Percentiles rank a stretch among this genome's conserved stretches.
These are phyloP conservation scores for Populus nigra DNA, from an alignment of 345 rosid species.

Conservation along the genomic window DNA sequence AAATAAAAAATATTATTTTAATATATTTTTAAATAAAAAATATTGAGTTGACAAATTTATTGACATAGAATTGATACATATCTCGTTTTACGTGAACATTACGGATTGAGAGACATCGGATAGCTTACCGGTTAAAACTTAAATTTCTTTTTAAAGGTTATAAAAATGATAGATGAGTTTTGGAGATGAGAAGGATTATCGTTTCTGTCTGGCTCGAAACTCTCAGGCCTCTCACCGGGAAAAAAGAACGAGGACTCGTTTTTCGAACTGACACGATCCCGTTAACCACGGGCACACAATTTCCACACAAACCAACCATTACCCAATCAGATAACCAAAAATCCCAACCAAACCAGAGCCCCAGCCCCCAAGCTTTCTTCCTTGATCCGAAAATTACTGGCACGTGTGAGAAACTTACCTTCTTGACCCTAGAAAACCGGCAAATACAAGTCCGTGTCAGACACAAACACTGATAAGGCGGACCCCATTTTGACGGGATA, in stretches of 20 bases:
- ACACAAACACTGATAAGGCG: background rate
- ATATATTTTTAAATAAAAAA: too few species aligned
- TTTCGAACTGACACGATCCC: background rate
- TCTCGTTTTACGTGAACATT: too few species aligned
- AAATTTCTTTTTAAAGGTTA: too few species aligned
- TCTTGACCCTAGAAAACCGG: background rate
- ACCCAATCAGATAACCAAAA: background rate
- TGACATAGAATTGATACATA: too few species aligned
- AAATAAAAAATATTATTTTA: too few species aligned
- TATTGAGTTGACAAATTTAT: too few species aligned
- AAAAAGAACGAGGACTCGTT: background rate
- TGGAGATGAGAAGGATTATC: background rate
- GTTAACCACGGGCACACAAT: background rate
- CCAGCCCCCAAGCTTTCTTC: background rate
- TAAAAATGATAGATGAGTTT: background rate
- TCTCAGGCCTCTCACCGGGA: background rate
- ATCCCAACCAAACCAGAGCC: background rate
- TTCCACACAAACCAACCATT: background rate
- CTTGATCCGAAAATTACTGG: background rate
- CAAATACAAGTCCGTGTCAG: background rate
- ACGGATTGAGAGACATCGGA: too few species aligned
- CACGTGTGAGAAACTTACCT: background rate
- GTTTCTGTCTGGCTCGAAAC: background rate
- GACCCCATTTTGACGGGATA: slow-evolving; percentile 12
- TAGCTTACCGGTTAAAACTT: too few species aligned